These are phyloP conservation scores for Picea mariana DNA, from an alignment of 83 land plant genomes.

Conservation along the genomic window DNA sequence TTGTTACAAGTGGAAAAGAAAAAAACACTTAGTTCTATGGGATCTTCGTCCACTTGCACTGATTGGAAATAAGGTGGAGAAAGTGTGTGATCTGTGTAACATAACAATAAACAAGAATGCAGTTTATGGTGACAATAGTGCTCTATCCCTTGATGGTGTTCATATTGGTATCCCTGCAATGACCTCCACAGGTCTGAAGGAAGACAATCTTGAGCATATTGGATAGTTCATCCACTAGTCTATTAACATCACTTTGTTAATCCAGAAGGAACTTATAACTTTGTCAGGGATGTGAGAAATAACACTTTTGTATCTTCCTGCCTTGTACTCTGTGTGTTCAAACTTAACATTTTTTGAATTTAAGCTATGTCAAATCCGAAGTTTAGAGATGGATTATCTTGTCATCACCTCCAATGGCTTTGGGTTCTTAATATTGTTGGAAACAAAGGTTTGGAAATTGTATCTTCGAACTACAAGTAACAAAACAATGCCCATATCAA, in stretches of 20 bases:
- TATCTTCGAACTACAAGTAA: too few species aligned
- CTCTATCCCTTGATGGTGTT: conserved; percentile 86
- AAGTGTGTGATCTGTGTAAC: conserved; percentile 80
- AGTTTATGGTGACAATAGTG: conserved; percentile 93
- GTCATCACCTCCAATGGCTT: too few species aligned
- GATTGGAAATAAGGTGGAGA: conserved; percentile 51
- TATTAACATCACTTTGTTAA: conserved; percentile 60
- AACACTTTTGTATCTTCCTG: too few species aligned
- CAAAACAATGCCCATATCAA: too few species aligned
- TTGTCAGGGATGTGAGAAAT: too few species aligned
- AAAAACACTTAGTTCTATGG: conserved; percentile 87
- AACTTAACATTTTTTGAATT: too few species aligned
- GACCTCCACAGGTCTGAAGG: conserved; percentile 79
- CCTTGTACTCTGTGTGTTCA: too few species aligned
- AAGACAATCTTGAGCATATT: conserved; percentile 82
- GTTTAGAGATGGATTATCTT: too few species aligned
- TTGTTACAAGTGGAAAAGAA: conserved; percentile 79
- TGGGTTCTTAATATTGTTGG: too few species aligned
- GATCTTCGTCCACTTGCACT: conserved; percentile 84
- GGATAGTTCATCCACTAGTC: conserved; percentile 76
- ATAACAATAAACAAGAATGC: conserved; percentile 90
- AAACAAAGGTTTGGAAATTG: too few species aligned
- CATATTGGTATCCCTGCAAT: conserved; percentile 91
- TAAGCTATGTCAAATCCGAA: too few species aligned
- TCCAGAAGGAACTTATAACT: too few species aligned